Base-by-base conservation (phyloP, 2,329 filamentous ascomycete genomes). In the Xenoacremonium recifei region DNA sequence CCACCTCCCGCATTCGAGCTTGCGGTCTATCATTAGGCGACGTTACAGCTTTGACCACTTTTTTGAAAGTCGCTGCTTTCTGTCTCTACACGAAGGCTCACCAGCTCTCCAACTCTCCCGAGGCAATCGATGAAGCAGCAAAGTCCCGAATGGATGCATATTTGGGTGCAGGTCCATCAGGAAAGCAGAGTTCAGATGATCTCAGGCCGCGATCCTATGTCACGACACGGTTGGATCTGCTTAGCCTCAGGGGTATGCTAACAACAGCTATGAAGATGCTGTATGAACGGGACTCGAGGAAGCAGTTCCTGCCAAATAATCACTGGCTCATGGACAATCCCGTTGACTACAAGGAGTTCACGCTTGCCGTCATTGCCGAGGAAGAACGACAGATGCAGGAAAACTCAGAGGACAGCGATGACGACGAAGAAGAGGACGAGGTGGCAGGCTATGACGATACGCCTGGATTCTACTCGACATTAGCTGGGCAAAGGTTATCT, bases 241-340 rank as follows among this genome's bases (percentile, higher is more conserved):
- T 85, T 27, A 89, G 89, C 48, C 80, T 96, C 43, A 87, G 89
- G 57, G 81, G 77, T n/a, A 74, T 92, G 3, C 81, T 90, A 6
- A 95, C 89, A 3, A 84, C 83, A 3, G 77, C 95, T 0, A 74
- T 96, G 59, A 84, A 86, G 42, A 92, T 95, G 77, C 72, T 96
- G 7, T 96, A 97, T 61, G 91, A 96, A 65, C 77, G 92, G 62
- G 92, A 97, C 64, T 99, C 93, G 6, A 78, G 93, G 45, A 82
- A 91, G 17, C 83, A 79, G 21, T 97, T 97, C 60, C 68, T 97
- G 17, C 86, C 89, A 2, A 68, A 76, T n/a, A 79, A 82, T 36
- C 91, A 96, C 62, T 99, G 93, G 93, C 73, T 97, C 25, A 97
- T 97, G 91, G 93, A 87, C 2, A 74, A 73, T 1, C 85, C 82